Conservation (phyloP, 1,139 yeast genomes). For the Zygosaccharomyces sapae region DNA sequence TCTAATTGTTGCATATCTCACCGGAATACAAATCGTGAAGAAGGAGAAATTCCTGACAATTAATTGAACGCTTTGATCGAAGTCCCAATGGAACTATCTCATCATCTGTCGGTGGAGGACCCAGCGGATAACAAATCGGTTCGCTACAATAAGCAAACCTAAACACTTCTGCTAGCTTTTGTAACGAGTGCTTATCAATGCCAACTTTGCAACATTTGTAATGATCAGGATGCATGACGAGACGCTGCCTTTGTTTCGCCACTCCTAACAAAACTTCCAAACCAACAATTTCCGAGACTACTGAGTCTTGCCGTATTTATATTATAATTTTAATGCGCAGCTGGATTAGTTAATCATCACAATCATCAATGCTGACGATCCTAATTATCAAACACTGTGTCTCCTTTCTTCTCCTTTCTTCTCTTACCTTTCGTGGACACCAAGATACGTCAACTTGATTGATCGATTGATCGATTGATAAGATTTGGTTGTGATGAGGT, state of each 20-base stretch:
- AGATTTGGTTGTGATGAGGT: neutral
- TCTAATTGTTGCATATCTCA: constrained; percentile 20
- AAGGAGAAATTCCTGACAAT: constrained; percentile 13
- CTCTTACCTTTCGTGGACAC: neutral
- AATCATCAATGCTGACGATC: neutral
- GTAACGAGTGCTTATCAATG: constrained; percentile 8
- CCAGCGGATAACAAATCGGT: constrained; percentile 5
- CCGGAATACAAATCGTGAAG: constrained; percentile 25
- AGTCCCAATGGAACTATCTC: constrained; percentile 9
- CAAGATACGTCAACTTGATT: neutral
- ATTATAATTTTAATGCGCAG: neutral
- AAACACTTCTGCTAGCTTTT: constrained; percentile 13
- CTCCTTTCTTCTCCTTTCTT: neutral
- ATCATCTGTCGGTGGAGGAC: constrained; percentile 15
- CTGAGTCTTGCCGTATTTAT: neutral
- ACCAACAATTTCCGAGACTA: too few relatives aligned
- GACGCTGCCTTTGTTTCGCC: too few relatives aligned
- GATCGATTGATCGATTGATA: neutral
- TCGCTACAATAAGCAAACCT: constrained; percentile 10
- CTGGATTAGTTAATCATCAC: neutral
- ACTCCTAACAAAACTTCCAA: too few relatives aligned
- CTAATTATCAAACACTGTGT: neutral
- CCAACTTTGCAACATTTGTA: neutral
- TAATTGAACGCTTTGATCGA: constrained; percentile 2
- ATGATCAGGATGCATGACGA: constrained; percentile 1